Conservation (phyloP, 352 stramenopile species). For the Phytophthora melonis region DNA sequence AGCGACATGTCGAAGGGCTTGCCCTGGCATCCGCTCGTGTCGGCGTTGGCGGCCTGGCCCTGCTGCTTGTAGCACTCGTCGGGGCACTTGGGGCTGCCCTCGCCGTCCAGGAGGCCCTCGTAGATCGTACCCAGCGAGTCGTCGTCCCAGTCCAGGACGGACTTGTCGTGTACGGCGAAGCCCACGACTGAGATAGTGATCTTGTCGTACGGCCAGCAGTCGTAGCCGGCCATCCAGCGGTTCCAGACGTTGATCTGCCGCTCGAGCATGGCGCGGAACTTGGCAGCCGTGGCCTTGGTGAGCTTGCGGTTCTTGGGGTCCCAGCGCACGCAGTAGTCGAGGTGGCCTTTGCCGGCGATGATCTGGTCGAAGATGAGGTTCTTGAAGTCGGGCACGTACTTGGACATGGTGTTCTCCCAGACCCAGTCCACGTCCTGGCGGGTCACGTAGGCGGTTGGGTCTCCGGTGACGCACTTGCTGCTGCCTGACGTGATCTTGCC, state of each 20-base stretch:
- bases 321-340: slow-evolving; percentile 55
- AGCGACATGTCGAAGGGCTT: slow-evolving; percentile 45
- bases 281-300: slow-evolving; percentile 35
- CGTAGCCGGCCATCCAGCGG: slow-evolving; percentile 35
- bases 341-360: slow-evolving; percentile 24
- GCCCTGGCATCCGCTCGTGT: slow-evolving; percentile 39
- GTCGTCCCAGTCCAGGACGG: slow-evolving; percentile 44
- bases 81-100: slow-evolving; percentile 29
- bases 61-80: slow-evolving; percentile 49
- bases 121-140: slow-evolving; percentile 43
- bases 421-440: slow-evolving; percentile 15
- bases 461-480: slow-evolving; percentile 7
- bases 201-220: slow-evolving; percentile 42
- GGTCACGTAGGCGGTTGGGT: slow-evolving; percentile 15
- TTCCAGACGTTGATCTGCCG: slow-evolving; percentile 37
- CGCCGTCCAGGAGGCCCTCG: slow-evolving; percentile 10
- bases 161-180: slow-evolving; percentile 34
- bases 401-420: slow-evolving; percentile 27
- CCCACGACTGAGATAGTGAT: slow-evolving; percentile 45
- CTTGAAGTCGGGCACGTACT: slow-evolving; percentile 19
- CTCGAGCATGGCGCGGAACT: slow-evolving; percentile 50
- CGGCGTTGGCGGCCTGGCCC: slow-evolving; percentile 20
- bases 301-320: slow-evolving; percentile 42
- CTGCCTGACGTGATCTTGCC: slow-evolving; percentile 5
- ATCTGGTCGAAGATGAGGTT: slow-evolving; percentile 52